Conservation (phyloP, 495 filamentous ascomycete species). For the Corynascus novoguineensis region DNA sequence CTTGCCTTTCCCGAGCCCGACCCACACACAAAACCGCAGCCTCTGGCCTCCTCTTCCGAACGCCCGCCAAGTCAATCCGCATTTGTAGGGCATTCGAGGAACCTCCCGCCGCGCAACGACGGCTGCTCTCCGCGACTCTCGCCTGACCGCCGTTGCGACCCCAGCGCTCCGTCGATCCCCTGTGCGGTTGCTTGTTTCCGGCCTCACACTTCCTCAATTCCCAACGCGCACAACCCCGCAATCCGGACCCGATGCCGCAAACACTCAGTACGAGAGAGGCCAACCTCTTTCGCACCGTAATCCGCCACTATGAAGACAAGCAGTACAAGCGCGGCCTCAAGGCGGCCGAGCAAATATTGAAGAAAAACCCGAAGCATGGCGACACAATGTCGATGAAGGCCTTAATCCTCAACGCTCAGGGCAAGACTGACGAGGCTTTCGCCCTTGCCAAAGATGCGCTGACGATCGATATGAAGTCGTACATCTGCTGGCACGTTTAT, state of each 20-base stretch:
- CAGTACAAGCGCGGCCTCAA: constrained; percentile 98
- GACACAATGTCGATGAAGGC: constrained; percentile 99
- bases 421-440: constrained; percentile 90
- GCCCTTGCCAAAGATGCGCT: constrained; percentile 84
- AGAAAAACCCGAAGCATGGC: constrained; percentile 90
- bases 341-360: constrained; percentile 87
- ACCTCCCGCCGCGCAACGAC: background rate
- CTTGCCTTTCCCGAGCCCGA: background rate
- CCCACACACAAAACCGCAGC: constrained; percentile 1
- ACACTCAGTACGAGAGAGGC: constrained; percentile 82
- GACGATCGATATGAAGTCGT: constrained; percentile 93
- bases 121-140: background rate
- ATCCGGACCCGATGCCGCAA: constrained; percentile 59
- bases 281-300: constrained; percentile 86
- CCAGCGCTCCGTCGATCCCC: background rate
- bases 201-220: background rate
- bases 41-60: background rate
- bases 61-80: background rate
- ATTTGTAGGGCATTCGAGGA: background rate
- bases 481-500: constrained; percentile 99
- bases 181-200: background rate
- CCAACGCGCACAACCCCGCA: constrained; percentile 1
- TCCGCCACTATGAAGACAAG: constrained; percentile 94
- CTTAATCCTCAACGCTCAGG: constrained; percentile 85
- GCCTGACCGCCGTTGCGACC: too few species aligned